phyloP scores from a whole-genome alignment of 2,329 filamentous ascomycete species.

The Aschersonia sp. region DNA sequence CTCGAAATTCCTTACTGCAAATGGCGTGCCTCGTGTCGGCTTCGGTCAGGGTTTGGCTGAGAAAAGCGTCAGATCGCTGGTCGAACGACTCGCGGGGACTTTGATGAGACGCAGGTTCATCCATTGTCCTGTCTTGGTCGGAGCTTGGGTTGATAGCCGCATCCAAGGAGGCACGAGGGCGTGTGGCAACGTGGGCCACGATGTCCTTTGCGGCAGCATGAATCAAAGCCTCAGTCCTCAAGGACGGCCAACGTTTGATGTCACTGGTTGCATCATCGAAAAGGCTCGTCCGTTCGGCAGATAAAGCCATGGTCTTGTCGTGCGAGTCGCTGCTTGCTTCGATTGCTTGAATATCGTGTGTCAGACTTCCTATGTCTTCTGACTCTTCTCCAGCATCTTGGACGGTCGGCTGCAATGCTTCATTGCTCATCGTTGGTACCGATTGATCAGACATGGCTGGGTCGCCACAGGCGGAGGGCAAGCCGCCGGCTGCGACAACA shows the following conservation, averaged over 20 bases:
- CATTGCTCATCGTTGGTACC: background rate
- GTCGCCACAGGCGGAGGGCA: background rate
- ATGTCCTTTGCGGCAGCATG: slow-evolving; percentile 37
- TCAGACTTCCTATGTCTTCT: background rate
- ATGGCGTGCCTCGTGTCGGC: slow-evolving; percentile 6
- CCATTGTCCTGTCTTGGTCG: background rate
- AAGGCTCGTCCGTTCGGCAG: background rate
- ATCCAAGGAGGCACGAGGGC: slow-evolving; percentile 10
- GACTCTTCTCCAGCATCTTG: slow-evolving; percentile 1
- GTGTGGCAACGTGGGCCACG: slow-evolving; percentile 22
- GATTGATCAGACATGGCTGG: background rate
- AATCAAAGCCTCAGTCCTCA: slow-evolving; percentile 36
- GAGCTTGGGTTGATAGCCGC: background rate
- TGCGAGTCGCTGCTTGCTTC: background rate
- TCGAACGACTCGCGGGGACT: slow-evolving; percentile 9
- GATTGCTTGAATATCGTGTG: background rate
- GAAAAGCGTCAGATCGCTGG: slow-evolving; percentile 9
- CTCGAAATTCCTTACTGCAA: slow-evolving; percentile 15
- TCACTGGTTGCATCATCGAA: slow-evolving; percentile 7
- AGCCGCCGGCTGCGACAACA: background rate
- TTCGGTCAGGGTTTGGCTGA: slow-evolving; percentile 7
- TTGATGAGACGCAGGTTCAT: slow-evolving; percentile 10
- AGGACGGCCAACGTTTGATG: slow-evolving; percentile 22
- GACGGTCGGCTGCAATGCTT: slow-evolving; percentile 1
- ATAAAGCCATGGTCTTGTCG: background rate